phyloP scores from a whole-genome alignment of 805 yeast genomes.

The Yamadazyma tumulicola region DNA sequence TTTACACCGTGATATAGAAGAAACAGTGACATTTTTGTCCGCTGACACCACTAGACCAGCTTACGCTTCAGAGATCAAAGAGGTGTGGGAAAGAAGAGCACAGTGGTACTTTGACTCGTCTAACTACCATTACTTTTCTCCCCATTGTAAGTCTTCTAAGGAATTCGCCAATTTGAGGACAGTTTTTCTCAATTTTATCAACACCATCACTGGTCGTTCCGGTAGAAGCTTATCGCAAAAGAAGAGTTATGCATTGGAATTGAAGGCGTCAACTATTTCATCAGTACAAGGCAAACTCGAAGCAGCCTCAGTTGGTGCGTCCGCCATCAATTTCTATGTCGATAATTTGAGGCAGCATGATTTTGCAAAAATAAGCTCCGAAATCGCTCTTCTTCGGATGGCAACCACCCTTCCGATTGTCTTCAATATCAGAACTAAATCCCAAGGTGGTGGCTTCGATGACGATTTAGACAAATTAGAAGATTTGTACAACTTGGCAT shows the following conservation, averaged over 20 bases:
- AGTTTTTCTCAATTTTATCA: conserved; percentile 57
- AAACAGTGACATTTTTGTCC: conserved; percentile 70
- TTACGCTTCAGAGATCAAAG: conserved; percentile 70
- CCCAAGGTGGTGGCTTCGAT: conserved; percentile 83
- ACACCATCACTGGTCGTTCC: conserved; percentile 56
- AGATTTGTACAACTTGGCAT: conserved; percentile 55
- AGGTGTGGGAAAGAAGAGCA: conserved; percentile 84
- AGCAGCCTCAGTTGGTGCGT: conserved; percentile 61
- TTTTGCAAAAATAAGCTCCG: conserved; percentile 62
- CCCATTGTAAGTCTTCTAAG: conserved; percentile 55
- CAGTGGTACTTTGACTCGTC: conserved; percentile 77
- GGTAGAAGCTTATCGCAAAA: conserved; percentile 35
- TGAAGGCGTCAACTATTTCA: conserved; percentile 63
- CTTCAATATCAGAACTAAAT: conserved; percentile 70
- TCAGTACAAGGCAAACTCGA: conserved; percentile 45
- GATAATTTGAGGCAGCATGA: conserved; percentile 58
- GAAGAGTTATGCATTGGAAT: conserved; percentile 68
- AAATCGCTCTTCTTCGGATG: conserved; percentile 66
- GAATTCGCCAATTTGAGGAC: conserved; percentile 57
- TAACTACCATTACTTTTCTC: conserved; percentile 71
- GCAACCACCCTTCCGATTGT: conserved; percentile 69
- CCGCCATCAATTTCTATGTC: conserved; percentile 81
- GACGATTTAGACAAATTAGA: conserved; percentile 45
- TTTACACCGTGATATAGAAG: conserved; percentile 80
- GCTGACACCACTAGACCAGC: conserved; percentile 88